Percentiles rank a stretch among this genome's conserved stretches.
These are phyloP conservation scores for Plenodomus lindquistii DNA, from an alignment of 2,329 filamentous ascomycete genomes.

Conservation along the genomic window DNA sequence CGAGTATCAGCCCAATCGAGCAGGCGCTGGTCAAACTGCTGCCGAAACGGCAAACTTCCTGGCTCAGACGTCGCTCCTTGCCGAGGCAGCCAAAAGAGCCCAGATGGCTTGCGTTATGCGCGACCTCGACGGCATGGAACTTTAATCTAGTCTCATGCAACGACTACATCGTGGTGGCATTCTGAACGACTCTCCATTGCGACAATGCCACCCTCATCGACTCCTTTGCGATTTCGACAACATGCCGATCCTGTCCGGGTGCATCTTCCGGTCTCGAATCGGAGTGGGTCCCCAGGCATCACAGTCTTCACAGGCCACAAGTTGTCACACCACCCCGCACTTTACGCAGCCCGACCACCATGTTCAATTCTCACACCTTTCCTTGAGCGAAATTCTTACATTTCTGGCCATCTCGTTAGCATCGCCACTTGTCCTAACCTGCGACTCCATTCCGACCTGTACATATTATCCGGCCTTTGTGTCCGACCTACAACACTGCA, in stretches of 20 bases:
- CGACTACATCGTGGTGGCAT: background rate
- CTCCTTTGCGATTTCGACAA: background rate
- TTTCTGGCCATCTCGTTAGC: background rate
- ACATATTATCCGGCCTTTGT: background rate
- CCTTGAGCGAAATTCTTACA: background rate
- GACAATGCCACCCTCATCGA: background rate
- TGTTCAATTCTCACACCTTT: background rate
- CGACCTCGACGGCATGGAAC: constrained; percentile 75
- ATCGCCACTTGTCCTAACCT: background rate
- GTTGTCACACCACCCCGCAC: constrained; percentile 7
- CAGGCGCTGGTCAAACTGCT: constrained; percentile 40
- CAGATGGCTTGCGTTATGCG: constrained; percentile 88
- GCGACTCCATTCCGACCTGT: background rate
- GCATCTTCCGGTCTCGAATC: constrained; percentile 5
- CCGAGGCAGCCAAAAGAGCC: constrained; percentile 89
- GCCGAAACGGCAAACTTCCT: constrained; percentile 66
- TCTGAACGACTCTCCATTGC: background rate
- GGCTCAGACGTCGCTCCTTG: constrained; percentile 80
- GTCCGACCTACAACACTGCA: constrained; percentile 1
- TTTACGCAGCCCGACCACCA: background rate
- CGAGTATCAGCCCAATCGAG: constrained; percentile 41
- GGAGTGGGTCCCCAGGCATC: constrained; percentile 19
- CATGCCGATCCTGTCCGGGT: background rate
- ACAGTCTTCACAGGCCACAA: constrained; percentile 9
- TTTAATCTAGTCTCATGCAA: constrained; percentile 41